Conservation (phyloP, 805 yeast species). For the Wickerhamomyces hampshirensis region DNA sequence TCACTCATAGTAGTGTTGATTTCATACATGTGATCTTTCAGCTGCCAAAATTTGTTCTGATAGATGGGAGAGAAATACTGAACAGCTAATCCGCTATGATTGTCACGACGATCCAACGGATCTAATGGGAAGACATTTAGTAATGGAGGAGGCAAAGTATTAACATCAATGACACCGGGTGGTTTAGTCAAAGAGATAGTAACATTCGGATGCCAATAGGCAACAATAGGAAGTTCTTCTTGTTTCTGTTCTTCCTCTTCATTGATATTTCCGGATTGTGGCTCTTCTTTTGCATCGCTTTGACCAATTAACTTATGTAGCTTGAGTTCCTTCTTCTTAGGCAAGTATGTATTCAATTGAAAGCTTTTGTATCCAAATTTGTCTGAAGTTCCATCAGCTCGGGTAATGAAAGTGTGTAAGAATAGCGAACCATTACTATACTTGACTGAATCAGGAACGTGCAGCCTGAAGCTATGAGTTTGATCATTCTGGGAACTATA, state of each 20-base stretch:
- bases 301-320: slow-evolving; percentile 28
- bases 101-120: slow-evolving; percentile 26
- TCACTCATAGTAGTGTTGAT: slow-evolving; percentile 23
- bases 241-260: slow-evolving; percentile 15
- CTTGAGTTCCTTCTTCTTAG: slow-evolving; percentile 25
- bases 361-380: slow-evolving; percentile 20
- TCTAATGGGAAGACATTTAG: slow-evolving; percentile 23
- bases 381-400: slow-evolving; percentile 13
- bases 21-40: slow-evolving; percentile 29
- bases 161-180: slow-evolving; percentile 16
- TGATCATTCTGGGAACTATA: slow-evolving; percentile 10
- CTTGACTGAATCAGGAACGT: slow-evolving; percentile 18
- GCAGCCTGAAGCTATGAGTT: slow-evolving; percentile 8
- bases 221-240: slow-evolving; percentile 15
- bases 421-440: slow-evolving; percentile 29
- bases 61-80: slow-evolving; percentile 34
- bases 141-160: slow-evolving; percentile 22
- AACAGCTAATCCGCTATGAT: slow-evolving; percentile 25
- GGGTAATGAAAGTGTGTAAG: slow-evolving; percentile 27
- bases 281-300: slow-evolving; percentile 6
- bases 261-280: too few relatives aligned
- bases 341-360: slow-evolving; percentile 26
- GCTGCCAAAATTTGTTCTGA: slow-evolving; percentile 37
- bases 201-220: slow-evolving; percentile 35
- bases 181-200: slow-evolving; percentile 26